A percentile compares a stretch with the other conserved stretches of the same genome.
These are phyloP conservation scores for Cladosporium halotolerans DNA, from an alignment of 2,329 filamentous ascomycete species.

Conservation along the genomic window DNA sequence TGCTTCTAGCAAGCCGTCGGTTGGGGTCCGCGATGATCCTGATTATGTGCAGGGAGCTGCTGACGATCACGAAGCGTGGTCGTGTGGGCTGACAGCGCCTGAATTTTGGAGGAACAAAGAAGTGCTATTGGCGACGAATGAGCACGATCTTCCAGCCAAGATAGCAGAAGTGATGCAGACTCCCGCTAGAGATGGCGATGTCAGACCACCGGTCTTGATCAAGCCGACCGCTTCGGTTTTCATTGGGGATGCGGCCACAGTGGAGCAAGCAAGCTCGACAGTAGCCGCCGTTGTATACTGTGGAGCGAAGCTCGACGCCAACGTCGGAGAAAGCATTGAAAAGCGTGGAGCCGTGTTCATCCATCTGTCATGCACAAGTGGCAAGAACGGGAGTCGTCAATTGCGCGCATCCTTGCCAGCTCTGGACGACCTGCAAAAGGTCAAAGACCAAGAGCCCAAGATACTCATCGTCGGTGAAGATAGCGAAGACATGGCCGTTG, in stretches of 20 bases:
- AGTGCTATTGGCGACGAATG: slow-evolving; percentile 54
- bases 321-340: background rate
- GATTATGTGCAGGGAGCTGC: slow-evolving; percentile 91
- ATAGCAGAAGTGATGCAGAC: slow-evolving; percentile 40
- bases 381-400: slow-evolving; percentile 76
- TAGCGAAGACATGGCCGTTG: slow-evolving; percentile 75
- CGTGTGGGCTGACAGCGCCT: slow-evolving; percentile 66
- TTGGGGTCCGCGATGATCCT: slow-evolving; percentile 57
- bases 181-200: slow-evolving; percentile 4
- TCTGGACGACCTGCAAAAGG: slow-evolving; percentile 34
- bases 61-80: slow-evolving; percentile 94
- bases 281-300: slow-evolving; percentile 40
- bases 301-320: slow-evolving; percentile 35
- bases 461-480: slow-evolving; percentile 64
- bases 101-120: slow-evolving; percentile 72
- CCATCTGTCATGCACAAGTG: slow-evolving; percentile 59
- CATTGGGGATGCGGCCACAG: slow-evolving; percentile 35
- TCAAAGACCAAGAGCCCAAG: slow-evolving; percentile 11
- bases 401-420: slow-evolving; percentile 64
- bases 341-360: slow-evolving; percentile 23
- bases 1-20: slow-evolving; percentile 67
- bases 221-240: slow-evolving; percentile 36
- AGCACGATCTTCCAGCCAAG: slow-evolving; percentile 55
- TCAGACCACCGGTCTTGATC: slow-evolving; percentile 32
- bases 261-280: slow-evolving; percentile 31